Evolutionary conservation across 2,329 filamentous ascomycete genomes (phyloP).

Genomic region (Xylaria hypoxylon): DNA sequence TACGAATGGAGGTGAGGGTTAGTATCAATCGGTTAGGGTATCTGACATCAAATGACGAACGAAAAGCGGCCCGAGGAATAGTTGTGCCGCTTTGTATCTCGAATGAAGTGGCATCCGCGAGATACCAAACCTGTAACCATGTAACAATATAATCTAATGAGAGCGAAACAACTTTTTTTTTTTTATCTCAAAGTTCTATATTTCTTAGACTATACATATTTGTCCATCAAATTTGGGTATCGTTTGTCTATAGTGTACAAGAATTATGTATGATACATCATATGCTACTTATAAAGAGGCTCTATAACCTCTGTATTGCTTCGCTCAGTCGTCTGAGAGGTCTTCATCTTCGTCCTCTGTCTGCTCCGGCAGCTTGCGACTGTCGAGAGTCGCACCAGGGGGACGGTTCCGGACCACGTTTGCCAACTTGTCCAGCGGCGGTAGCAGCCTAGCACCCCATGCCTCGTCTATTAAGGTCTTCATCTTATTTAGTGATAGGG

Average conservation of each 20-base stretch:
- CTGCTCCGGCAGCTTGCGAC: neutral
- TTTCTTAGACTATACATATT: conserved; percentile 23
- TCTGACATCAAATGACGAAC: conserved; percentile 2
- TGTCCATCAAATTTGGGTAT: conserved; percentile 26
- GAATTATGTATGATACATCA: conserved; percentile 2
- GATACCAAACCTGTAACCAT: conserved; percentile 33
- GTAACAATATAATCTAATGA: conserved; percentile 42
- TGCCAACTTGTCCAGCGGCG: conserved; percentile 46
- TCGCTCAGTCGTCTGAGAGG: neutral
- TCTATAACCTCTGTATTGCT: neutral
- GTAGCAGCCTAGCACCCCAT: conserved; percentile 53
- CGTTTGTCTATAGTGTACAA: conserved; percentile 21
- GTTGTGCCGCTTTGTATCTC: conserved; percentile 18
- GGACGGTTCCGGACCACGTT: conserved; percentile 43
- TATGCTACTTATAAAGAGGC: conserved; percentile 1
- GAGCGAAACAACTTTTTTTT: conserved; percentile 12
- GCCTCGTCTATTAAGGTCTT: conserved; percentile 54
- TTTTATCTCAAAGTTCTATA: conserved; percentile 17
- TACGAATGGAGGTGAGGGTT: conserved; percentile 26
- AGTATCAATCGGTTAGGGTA: conserved; percentile 9
- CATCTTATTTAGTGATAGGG: conserved; percentile 50
- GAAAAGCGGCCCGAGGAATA: neutral
- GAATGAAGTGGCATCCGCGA: conserved; percentile 15
- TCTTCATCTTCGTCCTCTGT: neutral
- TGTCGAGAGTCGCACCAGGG: conserved; percentile 16